Evolutionary conservation across 2,329 filamentous ascomycete genomes (phyloP).

Genomic region (Clarireedia monteithiana): DNA sequence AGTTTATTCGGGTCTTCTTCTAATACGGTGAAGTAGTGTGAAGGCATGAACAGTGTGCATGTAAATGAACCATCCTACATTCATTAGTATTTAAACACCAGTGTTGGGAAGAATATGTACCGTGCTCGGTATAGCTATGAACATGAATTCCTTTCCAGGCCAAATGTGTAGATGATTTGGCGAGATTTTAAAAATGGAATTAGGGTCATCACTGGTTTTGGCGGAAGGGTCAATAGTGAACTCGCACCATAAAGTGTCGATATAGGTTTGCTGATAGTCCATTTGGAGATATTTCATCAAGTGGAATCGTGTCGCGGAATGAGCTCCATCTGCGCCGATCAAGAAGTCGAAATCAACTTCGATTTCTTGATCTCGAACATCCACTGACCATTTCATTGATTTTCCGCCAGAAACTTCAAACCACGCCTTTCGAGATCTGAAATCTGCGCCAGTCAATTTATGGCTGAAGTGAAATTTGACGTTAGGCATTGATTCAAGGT

Average conservation of each 20-base stretch:
- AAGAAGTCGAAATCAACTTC: conserved; percentile 86
- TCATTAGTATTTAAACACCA: conserved; percentile 7
- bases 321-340: conserved; percentile 90
- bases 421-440: conserved; percentile 72
- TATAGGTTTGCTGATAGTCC: conserved; percentile 89
- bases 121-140: conserved; percentile 80
- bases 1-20: conserved; percentile 54
- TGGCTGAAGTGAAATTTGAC: conserved; percentile 90
- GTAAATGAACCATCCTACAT: conserved; percentile 82
- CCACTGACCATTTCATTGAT: conserved; percentile 14
- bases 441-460: conserved; percentile 86
- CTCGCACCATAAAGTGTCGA: conserved; percentile 96
- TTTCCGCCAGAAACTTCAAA: conserved; percentile 56
- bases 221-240: conserved; percentile 57
- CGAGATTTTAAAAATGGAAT: conserved; percentile 64
- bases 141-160: conserved; percentile 93
- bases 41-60: conserved; percentile 84
- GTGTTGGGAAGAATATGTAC: conserved; percentile 6
- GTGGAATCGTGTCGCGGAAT: conserved; percentile 84
- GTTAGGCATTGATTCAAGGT: conserved; percentile 76
- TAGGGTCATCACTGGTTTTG: conserved; percentile 24
- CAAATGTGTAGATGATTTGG: conserved; percentile 96
- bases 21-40: conserved; percentile 58
- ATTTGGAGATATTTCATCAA: conserved; percentile 92
- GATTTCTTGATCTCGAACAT: conserved; percentile 48